Conservation (phyloP, 1,284 basidiomycete genomes). For the Melampsora americana region DNA sequence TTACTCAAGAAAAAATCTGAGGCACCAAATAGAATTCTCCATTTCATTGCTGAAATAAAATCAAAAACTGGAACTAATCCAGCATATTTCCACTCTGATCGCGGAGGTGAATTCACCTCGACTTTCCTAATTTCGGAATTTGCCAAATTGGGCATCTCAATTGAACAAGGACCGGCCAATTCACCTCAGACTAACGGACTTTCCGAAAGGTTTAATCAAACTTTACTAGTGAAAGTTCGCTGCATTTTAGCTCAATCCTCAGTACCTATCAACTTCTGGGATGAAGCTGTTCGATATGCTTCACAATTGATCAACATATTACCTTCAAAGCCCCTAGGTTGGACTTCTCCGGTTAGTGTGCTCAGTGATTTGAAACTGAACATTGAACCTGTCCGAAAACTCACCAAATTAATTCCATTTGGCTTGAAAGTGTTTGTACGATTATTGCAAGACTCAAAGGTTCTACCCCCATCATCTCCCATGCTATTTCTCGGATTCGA, state of each 20-base stretch:
- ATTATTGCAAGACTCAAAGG: too few relatives aligned
- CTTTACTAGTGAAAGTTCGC: too few relatives aligned
- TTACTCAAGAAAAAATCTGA: constrained; percentile 10
- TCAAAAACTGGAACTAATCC: too few relatives aligned
- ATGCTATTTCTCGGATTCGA: constrained; percentile 16
- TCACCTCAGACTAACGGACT: constrained; percentile 10
- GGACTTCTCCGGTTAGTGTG: constrained; percentile 12
- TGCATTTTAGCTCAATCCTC: too few relatives aligned
- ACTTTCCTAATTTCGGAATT: too few relatives aligned
- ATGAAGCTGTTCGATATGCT: too few relatives aligned
- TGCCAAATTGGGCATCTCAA: background rate
- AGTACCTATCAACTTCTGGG: too few relatives aligned
- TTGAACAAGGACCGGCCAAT: constrained; percentile 21
- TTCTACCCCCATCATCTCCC: background rate
- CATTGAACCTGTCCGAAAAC: constrained; percentile 15
- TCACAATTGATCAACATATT: too few relatives aligned
- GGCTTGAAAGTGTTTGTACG: constrained; percentile 17
- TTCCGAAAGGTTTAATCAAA: constrained; percentile 16
- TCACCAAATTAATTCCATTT: constrained; percentile 20
- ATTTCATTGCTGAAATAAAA: too few relatives aligned
- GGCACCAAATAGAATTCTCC: background rate
- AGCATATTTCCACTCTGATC: too few relatives aligned
- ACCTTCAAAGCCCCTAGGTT: too few relatives aligned
- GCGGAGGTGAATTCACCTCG: too few relatives aligned
- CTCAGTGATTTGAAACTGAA: background rate